Conservation (phyloP, 1,284 basidiomycete species). For the Papiliotrema terrestris region DNA sequence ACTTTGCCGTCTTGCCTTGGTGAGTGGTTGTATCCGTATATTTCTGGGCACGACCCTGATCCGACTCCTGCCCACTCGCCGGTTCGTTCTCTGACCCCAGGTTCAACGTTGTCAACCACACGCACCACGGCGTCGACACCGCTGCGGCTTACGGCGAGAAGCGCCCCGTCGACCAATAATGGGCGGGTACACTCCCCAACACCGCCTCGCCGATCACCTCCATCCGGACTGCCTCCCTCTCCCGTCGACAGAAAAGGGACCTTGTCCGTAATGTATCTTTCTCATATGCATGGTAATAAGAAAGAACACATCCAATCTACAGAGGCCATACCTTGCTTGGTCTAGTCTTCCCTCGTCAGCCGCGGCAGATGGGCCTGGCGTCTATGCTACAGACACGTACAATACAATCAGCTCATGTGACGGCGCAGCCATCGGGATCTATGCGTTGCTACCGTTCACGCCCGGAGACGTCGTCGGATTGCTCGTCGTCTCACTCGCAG, state of each 20-base stretch:
- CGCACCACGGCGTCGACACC: constrained; percentile 76
- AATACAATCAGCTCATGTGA: too few relatives aligned
- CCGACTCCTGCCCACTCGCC: too few relatives aligned
- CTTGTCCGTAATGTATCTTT: neutral
- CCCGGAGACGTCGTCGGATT: too few relatives aligned
- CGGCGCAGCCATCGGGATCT: too few relatives aligned
- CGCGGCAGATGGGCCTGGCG: too few relatives aligned
- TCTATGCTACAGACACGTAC: too few relatives aligned
- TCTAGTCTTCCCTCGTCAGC: too few relatives aligned
- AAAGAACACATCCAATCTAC: too few relatives aligned
- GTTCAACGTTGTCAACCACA: constrained; percentile 91
- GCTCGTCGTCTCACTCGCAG: too few relatives aligned
- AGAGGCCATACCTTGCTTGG: too few relatives aligned
- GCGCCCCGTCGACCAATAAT: constrained; percentile 17
- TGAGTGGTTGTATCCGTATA: constrained; percentile 54
- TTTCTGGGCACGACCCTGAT: neutral
- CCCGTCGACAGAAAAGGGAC: neutral
- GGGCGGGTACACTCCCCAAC: neutral
- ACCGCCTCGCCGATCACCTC: neutral
- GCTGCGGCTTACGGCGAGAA: constrained; percentile 34
- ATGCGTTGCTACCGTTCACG: too few relatives aligned
- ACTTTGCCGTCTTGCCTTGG: constrained; percentile 61
- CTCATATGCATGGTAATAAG: neutral
- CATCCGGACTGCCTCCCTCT: neutral
- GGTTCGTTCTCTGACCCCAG: too few relatives aligned